These are phyloP conservation scores for Teunomyces lycoperdinae DNA, from an alignment of 805 yeast species.

Conservation along the genomic window DNA sequence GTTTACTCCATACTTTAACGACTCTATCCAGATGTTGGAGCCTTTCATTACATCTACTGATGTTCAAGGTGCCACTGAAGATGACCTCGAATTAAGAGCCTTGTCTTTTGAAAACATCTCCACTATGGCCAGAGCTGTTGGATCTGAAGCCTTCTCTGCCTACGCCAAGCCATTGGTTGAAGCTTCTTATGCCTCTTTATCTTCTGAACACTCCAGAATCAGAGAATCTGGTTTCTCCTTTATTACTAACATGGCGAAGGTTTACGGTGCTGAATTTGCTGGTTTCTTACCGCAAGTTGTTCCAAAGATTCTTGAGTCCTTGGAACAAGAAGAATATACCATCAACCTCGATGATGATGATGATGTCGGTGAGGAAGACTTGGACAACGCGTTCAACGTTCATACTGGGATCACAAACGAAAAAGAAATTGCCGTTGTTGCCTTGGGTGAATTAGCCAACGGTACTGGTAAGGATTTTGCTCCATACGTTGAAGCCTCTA, in stretches of 20 bases:
- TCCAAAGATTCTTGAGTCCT: conserved; percentile 79
- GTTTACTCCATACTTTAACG: conserved; percentile 80
- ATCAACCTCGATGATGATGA: conserved; percentile 57
- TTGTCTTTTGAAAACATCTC: conserved; percentile 90
- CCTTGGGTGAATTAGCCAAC: conserved; percentile 80
- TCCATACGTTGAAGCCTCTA: conserved; percentile 69
- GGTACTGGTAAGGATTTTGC: conserved; percentile 83
- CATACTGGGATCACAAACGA: conserved; percentile 95
- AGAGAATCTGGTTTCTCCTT: conserved; percentile 95
- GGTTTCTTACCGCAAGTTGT: conserved; percentile 79
- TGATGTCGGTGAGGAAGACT: conserved; percentile 57
- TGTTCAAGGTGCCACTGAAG: conserved; percentile 78
- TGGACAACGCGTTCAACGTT: conserved; percentile 73
- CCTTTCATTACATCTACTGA: conserved; percentile 71
- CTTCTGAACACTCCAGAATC: conserved; percentile 75
- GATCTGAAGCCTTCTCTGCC: conserved; percentile 80
- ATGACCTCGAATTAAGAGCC: conserved; percentile 88
- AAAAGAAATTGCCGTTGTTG: conserved; percentile 92
- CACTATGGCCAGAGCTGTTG: conserved; percentile 95
- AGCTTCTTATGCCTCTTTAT: conserved; percentile 78
- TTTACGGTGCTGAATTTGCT: conserved; percentile 86
- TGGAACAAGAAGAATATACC: conserved; percentile 83
- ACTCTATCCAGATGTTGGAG: conserved; percentile 76
- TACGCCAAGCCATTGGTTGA: conserved; percentile 86
- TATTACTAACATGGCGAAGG: conserved; percentile 90